These are phyloP conservation scores for Alternaria arborescens DNA, from an alignment of 2,329 filamentous ascomycete species.

Conservation along the genomic window DNA sequence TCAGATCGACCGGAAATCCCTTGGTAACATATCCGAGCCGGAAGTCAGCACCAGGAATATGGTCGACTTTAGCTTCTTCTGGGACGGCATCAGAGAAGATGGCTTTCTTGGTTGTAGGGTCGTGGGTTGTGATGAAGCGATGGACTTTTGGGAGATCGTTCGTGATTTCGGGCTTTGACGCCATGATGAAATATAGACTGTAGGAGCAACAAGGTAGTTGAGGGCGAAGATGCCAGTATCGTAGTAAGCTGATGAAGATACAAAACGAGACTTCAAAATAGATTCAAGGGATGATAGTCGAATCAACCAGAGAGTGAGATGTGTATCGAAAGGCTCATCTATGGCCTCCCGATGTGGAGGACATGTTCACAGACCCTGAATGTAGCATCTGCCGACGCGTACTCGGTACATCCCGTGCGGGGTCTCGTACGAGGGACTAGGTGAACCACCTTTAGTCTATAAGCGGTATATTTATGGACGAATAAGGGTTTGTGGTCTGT, in stretches of 20 bases:
- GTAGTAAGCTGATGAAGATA: not conserved
- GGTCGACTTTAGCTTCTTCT: conserved; percentile 31
- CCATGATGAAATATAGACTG: conserved; percentile 18
- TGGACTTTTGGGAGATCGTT: conserved; percentile 41
- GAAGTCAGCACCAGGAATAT: conserved; percentile 49
- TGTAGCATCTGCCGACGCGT: conserved; percentile 9
- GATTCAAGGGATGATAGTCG: not conserved
- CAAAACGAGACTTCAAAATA: not conserved
- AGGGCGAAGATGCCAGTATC: not conserved
- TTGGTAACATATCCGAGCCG: conserved; percentile 60
- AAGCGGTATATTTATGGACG: not conserved
- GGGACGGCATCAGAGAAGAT: conserved; percentile 42
- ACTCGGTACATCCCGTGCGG: not conserved
- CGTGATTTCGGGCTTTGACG: conserved; percentile 15
- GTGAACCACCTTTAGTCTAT: not conserved
- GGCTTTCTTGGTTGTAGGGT: conserved; percentile 42
- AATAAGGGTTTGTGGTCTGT: not conserved
- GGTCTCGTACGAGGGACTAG: not conserved
- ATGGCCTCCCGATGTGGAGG: conserved; percentile 20
- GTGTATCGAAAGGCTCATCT: not conserved
- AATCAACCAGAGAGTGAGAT: not conserved
- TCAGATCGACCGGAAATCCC: conserved; percentile 57
- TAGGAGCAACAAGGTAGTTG: not conserved
- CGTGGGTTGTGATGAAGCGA: conserved; percentile 50
- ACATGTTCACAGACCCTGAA: not conserved